phyloP scores from a whole-genome alignment of 768 basidiomycete genomes.

The Tulasnella sp. region DNA sequence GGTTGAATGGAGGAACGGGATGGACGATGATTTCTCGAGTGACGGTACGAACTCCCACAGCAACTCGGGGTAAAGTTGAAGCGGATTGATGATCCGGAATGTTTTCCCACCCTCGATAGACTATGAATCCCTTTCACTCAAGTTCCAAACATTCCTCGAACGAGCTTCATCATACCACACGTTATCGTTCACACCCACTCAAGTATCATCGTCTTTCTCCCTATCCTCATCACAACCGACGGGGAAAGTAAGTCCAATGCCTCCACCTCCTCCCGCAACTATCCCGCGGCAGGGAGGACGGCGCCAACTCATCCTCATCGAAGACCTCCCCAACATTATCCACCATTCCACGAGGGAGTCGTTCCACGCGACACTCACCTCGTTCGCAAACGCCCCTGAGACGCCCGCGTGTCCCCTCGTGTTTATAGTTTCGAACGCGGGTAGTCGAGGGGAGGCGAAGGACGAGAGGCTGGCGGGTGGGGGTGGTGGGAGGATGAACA shows the following conservation, averaged over 20 bases:
- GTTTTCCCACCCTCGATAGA: slow-evolving; percentile 24
- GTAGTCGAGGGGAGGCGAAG: slow-evolving; percentile 58
- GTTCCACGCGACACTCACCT: slow-evolving; percentile 63
- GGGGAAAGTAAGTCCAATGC: background rate
- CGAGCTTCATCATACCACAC: slow-evolving; percentile 56
- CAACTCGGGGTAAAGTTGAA: background rate
- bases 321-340: slow-evolving; percentile 86
- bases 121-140: slow-evolving; percentile 40
- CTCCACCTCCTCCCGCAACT: slow-evolving; percentile 13
- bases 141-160: slow-evolving; percentile 67
- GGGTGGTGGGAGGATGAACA: slow-evolving; percentile 33
- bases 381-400: slow-evolving; percentile 39
- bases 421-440: slow-evolving; percentile 75
- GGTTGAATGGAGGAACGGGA: slow-evolving; percentile 74
- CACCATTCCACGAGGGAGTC: slow-evolving; percentile 57
- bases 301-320: slow-evolving; percentile 66
- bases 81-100: background rate
- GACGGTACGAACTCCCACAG: background rate
- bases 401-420: slow-evolving; percentile 53
- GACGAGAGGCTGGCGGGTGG: slow-evolving; percentile 35
- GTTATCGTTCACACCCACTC: slow-evolving; percentile 36
- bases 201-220: slow-evolving; percentile 11
- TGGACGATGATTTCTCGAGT: slow-evolving; percentile 41
- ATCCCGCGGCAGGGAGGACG: background rate
- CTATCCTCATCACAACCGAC: slow-evolving; percentile 16